Conservation (phyloP, 495 filamentous ascomycete genomes). For the Neurospora sp. region DNA sequence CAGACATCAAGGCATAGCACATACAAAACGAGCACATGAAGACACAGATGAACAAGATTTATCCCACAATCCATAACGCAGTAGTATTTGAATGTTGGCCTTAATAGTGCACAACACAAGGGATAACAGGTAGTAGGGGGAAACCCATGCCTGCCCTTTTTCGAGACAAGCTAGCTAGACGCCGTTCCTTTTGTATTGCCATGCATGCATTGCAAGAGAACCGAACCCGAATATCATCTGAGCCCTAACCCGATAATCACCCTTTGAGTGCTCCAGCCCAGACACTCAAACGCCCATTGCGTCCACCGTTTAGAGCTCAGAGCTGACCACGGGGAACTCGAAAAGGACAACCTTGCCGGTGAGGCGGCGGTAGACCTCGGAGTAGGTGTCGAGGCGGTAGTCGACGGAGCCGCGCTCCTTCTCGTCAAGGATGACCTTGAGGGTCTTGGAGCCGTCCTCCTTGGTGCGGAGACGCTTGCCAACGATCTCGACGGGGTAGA, state of each 20-base stretch:
- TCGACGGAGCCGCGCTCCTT: slow-evolving; percentile 98
- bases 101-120: neutral
- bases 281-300: slow-evolving; percentile 13
- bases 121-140: neutral
- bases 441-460: slow-evolving; percentile 92
- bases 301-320: slow-evolving; percentile 58
- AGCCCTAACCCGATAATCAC: slow-evolving; percentile 20
- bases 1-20: neutral
- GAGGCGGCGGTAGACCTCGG: slow-evolving; percentile 92
- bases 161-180: slow-evolving; percentile 28
- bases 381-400: slow-evolving; percentile 98
- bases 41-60: neutral
- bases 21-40: neutral
- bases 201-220: slow-evolving; percentile 20
- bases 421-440: slow-evolving; percentile 98
- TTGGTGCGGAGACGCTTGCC: slow-evolving; percentile 94
- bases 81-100: neutral
- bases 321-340: slow-evolving; percentile 82
- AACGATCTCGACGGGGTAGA: slow-evolving; percentile 99
- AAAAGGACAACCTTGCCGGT: slow-evolving; percentile 91
- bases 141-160: slow-evolving; percentile 8
- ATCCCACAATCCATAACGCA: neutral
- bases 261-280: slow-evolving; percentile 10
- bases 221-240: slow-evolving; percentile 20
- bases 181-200: slow-evolving; percentile 27